These are phyloP conservation scores for Cyclospora cayetanensis DNA, from an alignment of 169 alveolate genomes.

Conservation along the genomic window DNA sequence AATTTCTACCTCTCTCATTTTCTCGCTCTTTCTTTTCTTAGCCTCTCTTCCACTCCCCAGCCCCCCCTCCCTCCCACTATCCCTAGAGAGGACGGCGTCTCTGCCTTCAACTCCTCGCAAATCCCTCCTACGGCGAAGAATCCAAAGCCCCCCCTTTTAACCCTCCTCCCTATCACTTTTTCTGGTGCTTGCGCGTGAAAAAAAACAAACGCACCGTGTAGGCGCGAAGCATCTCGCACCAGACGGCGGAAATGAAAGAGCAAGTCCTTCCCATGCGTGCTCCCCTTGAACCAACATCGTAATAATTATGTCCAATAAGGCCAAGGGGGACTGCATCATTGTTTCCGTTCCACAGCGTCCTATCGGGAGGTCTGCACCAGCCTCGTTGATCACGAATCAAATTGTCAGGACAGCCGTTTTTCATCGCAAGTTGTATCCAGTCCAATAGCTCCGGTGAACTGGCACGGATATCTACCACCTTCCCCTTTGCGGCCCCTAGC, in stretches of 20 bases:
- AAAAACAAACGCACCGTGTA: slow-evolving; percentile 83
- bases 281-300: slow-evolving; percentile 85
- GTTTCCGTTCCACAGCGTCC: slow-evolving; percentile 3
- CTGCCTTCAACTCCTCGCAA: too few species aligned
- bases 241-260: slow-evolving; percentile 91
- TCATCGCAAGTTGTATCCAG: slow-evolving; percentile 26
- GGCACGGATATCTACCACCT: slow-evolving; percentile 12
- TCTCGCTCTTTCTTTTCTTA: too few species aligned
- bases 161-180: too few species aligned
- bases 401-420: background rate
- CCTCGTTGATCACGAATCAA: slow-evolving; percentile 36
- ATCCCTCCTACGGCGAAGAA: too few species aligned
- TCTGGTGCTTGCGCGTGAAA: background rate
- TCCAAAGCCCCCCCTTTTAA: too few species aligned
- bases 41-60: too few species aligned
- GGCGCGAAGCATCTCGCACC: slow-evolving; percentile 93
- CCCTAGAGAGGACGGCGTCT: too few species aligned
- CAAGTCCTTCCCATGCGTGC: slow-evolving; percentile 89
- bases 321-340: slow-evolving; percentile 67
- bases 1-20: too few species aligned
- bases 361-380: slow-evolving; percentile 76
- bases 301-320: slow-evolving; percentile 78
- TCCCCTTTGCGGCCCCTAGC: slow-evolving; percentile 88
- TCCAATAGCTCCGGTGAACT: slow-evolving; percentile 19
- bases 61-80: too few species aligned